phyloP scores from a whole-genome alignment of 2,329 filamentous ascomycete species.

The Arthrobotrys musiformis region DNA sequence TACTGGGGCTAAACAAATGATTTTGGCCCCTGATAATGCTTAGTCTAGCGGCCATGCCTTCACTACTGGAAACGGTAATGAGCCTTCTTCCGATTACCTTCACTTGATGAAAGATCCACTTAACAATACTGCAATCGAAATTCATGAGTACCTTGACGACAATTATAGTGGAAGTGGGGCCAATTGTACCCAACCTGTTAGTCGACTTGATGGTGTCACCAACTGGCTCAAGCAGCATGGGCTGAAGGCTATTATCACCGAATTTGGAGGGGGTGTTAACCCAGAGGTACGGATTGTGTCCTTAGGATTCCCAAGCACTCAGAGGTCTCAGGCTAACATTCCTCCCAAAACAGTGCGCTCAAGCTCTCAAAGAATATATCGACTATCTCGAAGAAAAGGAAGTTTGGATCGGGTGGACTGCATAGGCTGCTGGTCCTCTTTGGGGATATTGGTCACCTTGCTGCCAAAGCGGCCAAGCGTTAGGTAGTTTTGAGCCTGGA shows the following conservation, averaged over 20 bases:
- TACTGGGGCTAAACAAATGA: constrained; percentile 65
- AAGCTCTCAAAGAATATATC: constrained; percentile 64
- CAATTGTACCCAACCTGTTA: constrained; percentile 63
- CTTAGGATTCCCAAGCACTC: not conserved
- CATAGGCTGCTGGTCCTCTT: constrained; percentile 67
- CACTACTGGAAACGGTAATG: constrained; percentile 63
- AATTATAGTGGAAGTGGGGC: constrained; percentile 66
- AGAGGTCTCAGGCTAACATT: constrained; percentile 38
- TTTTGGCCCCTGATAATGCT: constrained; percentile 67
- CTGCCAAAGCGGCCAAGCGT: constrained; percentile 63
- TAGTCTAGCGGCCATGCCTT: constrained; percentile 67
- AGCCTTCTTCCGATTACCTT: constrained; percentile 63
- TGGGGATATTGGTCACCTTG: constrained; percentile 65
- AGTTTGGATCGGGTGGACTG: constrained; percentile 68
- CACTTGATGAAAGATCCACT: constrained; percentile 65
- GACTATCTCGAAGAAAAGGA: constrained; percentile 66
- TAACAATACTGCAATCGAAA: constrained; percentile 67
- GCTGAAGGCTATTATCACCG: constrained; percentile 67
- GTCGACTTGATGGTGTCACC: constrained; percentile 64
- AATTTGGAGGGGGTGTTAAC: constrained; percentile 64
- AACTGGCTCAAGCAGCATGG: constrained; percentile 65
- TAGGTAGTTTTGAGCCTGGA: constrained; percentile 66
- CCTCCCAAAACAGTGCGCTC: constrained; percentile 63
- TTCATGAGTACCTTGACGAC: constrained; percentile 68
- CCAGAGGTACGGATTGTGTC: not conserved